Evolutionary conservation across 176 grass and related monocot species (phyloP), one percentile per base, ranked within the genome.

Genomic region (Chrysopogon serrulatus): DNA sequence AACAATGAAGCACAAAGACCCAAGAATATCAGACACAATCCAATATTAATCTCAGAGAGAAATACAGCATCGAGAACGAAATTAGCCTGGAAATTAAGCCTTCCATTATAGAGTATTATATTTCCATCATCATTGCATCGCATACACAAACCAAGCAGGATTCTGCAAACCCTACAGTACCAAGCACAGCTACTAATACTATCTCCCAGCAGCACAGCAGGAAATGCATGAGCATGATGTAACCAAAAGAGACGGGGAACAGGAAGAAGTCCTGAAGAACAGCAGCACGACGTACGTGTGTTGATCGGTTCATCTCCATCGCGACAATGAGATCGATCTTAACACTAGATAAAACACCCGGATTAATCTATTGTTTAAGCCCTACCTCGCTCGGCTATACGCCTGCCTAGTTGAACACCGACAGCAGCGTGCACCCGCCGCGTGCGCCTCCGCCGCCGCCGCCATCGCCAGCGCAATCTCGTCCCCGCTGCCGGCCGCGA

Each of bases 391-490:
- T 56, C n/a, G 66, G 79, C 63, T 70, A 30, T 45, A 34, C 34
- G 47, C 28, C 2, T 5, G 27, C 39, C 80, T 87, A 87, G 75
- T 90, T 87, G 45, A 90, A 90, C 60, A 90, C 89, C 76, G 89
- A 90, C 12, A 90, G 80, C 48, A 90, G 89, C 85, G 87, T 49
- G 85, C 89, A 87, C 33, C 89, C 5, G 85, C 84, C 33, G 88
- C 88, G 47, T 90, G 88, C 59, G 88, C 88, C 68, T 87, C 88
- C 57, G 74, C 88, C 12, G 51, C 88, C 4, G 89, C 88, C 10
- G 88, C 89, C 89, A 83, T 48, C 4, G 80, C 84, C 68, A 83
- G 36, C 10, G 89, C 89, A 9, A 90, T 69, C 74, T 90, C 89
- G 40, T 90, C 88, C 6, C 88, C 79, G 39, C 0, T 2, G 13